Percentiles rank a stretch among this genome's conserved stretches.
Conservation (phyloP, 2,329 filamentous ascomycete genomes). For the Fusarium penzigii region DNA sequence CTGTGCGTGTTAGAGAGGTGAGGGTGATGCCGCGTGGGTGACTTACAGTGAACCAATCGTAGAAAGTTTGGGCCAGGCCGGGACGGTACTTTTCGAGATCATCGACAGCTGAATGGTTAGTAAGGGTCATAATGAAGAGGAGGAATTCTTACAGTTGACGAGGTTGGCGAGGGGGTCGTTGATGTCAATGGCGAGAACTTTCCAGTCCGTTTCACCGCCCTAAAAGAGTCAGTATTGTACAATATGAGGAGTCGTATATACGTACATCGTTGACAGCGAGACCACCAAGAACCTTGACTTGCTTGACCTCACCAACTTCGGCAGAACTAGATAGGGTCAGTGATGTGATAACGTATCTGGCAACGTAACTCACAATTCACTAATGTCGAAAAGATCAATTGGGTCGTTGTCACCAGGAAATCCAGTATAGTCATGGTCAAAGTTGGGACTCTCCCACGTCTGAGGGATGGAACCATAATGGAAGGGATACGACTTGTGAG, state of each 20-base stretch:
- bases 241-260: too few relatives aligned
- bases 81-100: constrained; percentile 43
- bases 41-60: constrained; percentile 42
- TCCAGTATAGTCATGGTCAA: constrained; percentile 40
- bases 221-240: accelerated
- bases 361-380: constrained; percentile 19
- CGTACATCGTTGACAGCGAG: constrained; percentile 41
- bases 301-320: constrained; percentile 41
- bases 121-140: constrained; percentile 2
- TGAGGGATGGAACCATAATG: constrained; percentile 46
- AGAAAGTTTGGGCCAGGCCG: constrained; percentile 35
- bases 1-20: constrained; percentile 13
- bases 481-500: constrained; percentile 45
- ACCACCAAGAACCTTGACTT: constrained; percentile 44
- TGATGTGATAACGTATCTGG: accelerated
- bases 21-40: accelerated
- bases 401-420: constrained; percentile 44
- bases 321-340: constrained; percentile 19
- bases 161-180: constrained; percentile 39
- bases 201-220: constrained; percentile 43
- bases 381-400: constrained; percentile 43
- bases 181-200: constrained; percentile 41
- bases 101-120: constrained; percentile 28
- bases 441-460: constrained; percentile 46
- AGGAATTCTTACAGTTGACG: constrained; percentile 33